Evolutionary conservation across 306 rosid genomes (phyloP).

Genomic region (Benincasa hispida): DNA sequence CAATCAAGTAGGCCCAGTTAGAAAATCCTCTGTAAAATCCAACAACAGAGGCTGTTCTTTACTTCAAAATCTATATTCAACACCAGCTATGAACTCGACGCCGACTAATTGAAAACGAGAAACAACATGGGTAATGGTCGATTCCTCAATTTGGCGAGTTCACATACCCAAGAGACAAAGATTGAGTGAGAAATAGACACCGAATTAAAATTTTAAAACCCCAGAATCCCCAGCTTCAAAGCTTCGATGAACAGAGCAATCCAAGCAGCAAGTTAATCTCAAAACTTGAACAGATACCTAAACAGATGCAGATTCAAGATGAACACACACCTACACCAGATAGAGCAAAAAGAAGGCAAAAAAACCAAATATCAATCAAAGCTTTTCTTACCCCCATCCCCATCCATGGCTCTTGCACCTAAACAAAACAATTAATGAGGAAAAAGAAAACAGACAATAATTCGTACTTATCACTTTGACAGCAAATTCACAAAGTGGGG

Average conservation of each 20-base stretch:
- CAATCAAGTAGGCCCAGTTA: constrained; percentile 9
- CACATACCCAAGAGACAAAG: background rate
- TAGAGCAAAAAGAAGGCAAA: background rate
- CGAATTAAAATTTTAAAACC: background rate
- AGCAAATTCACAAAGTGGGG: constrained; percentile 6
- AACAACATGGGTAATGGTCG: background rate
- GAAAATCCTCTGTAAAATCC: constrained; percentile 6
- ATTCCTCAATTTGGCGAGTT: background rate
- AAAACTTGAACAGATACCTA: background rate
- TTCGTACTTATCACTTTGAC: constrained; percentile 3
- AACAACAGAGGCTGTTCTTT: constrained; percentile 19
- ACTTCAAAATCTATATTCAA: constrained; percentile 20
- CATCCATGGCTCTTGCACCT: background rate
- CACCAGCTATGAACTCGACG: constrained; percentile 17
- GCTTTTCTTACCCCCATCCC: background rate
- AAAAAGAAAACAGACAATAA: constrained; percentile 7
- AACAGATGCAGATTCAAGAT: background rate
- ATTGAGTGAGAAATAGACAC: background rate
- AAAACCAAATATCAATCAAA: background rate
- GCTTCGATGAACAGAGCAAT: constrained; percentile 4
- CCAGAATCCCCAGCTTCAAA: background rate
- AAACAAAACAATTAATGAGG: background rate
- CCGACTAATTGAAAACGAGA: constrained; percentile 16
- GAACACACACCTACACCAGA: constrained; percentile 3
- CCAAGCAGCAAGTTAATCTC: background rate